Evolutionary conservation across 2,329 filamentous ascomycete genomes (phyloP).

Genomic region (Aureobasidium sp.): DNA sequence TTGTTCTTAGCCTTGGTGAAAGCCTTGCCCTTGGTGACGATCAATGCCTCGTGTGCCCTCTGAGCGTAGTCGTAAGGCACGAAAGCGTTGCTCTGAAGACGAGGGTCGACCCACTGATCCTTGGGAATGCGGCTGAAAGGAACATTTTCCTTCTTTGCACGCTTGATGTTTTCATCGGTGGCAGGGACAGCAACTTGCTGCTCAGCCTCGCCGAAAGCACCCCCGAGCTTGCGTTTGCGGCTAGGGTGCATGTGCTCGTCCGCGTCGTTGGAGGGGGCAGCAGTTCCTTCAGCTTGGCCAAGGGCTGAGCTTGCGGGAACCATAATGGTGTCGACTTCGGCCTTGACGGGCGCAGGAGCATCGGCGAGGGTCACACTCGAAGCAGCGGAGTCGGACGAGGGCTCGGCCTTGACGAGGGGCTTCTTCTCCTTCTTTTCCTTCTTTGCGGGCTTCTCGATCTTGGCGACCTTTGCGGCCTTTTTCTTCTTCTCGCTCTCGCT

Average conservation of each 20-base stretch:
- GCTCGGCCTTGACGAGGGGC: neutral
- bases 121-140: slow-evolving; percentile 72
- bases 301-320: slow-evolving; percentile 23
- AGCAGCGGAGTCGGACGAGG: slow-evolving; percentile 37
- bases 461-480: slow-evolving; percentile 2
- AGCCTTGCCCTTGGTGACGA: slow-evolving; percentile 86
- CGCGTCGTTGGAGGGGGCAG: slow-evolving; percentile 17
- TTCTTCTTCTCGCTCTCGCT: slow-evolving; percentile 5
- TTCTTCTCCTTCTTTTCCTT: slow-evolving; percentile 13
- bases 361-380: slow-evolving; percentile 26
- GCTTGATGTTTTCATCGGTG: slow-evolving; percentile 21
- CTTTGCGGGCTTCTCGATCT: slow-evolving; percentile 16
- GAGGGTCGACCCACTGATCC: slow-evolving; percentile 58
- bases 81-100: slow-evolving; percentile 71
- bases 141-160: slow-evolving; percentile 48
- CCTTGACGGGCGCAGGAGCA: slow-evolving; percentile 12
- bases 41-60: slow-evolving; percentile 77
- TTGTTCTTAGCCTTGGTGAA: slow-evolving; percentile 99
- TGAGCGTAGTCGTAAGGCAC: slow-evolving; percentile 81
- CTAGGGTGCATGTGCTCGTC: slow-evolving; percentile 34
- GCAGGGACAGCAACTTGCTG: slow-evolving; percentile 6
- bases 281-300: slow-evolving; percentile 19
- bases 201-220: slow-evolving; percentile 23
- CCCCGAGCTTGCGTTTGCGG: slow-evolving; percentile 37
- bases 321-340: slow-evolving; percentile 16